Percentiles rank a stretch among this genome's conserved stretches.
These are phyloP conservation scores for Aspergillus cejpii DNA, from an alignment of 2,329 filamentous ascomycete species.

Conservation along the genomic window DNA sequence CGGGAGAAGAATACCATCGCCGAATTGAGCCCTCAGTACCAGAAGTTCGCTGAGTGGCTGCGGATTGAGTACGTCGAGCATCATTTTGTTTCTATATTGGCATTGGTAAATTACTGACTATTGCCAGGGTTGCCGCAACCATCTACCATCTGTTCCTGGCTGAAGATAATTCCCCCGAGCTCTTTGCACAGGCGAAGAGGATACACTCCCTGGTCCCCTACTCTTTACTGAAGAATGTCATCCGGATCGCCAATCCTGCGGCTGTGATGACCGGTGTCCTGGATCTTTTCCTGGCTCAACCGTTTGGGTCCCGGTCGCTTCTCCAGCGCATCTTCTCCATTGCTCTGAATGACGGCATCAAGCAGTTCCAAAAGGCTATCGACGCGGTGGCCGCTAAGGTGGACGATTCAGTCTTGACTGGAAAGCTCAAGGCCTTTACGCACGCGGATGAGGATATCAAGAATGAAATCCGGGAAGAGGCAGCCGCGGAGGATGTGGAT, in stretches of 20 bases:
- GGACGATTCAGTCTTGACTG: constrained; percentile 68
- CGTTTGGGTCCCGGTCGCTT: constrained; percentile 81
- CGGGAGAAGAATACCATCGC: constrained; percentile 79
- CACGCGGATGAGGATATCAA: constrained; percentile 71
- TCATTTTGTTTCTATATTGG: background rate
- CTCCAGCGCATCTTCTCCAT: constrained; percentile 92
- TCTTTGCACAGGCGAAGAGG: constrained; percentile 87
- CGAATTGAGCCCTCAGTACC: constrained; percentile 88
- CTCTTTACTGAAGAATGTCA: constrained; percentile 88
- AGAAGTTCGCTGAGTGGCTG: constrained; percentile 97
- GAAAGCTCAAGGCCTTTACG: constrained; percentile 75
- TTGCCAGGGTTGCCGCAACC: constrained; percentile 68
- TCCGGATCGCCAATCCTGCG: constrained; percentile 90
- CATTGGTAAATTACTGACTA: constrained; percentile 9
- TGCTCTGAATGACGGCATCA: constrained; percentile 84
- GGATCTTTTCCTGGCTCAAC: constrained; percentile 91
- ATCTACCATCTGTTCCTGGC: constrained; percentile 96
- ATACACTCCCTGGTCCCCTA: constrained; percentile 96
- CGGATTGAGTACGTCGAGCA: constrained; percentile 64
- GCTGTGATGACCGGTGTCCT: constrained; percentile 95
- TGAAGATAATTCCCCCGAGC: constrained; percentile 93
- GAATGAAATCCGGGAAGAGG: constrained; percentile 64
- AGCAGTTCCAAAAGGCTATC: constrained; percentile 77
- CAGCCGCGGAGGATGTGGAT: constrained; percentile 67
- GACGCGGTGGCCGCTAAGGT: constrained; percentile 70